phyloP scores from a whole-genome alignment of 106 monocot species.

The Platanthera guangdongensis region DNA sequence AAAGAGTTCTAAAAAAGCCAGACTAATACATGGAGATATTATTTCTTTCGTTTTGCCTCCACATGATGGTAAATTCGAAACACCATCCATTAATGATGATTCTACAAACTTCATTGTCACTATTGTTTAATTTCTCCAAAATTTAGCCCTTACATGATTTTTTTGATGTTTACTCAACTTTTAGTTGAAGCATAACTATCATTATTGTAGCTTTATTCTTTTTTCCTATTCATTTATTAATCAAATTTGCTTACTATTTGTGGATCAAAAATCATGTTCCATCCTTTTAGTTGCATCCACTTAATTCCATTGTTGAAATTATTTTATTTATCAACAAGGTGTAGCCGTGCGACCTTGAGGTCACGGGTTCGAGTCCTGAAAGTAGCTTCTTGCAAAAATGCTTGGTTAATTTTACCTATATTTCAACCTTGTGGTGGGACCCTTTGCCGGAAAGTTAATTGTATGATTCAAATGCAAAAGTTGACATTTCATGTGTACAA shows the following conservation, averaged over 20 bases:
- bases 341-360: too few species aligned
- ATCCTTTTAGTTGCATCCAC: neutral
- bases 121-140: neutral
- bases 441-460: neutral
- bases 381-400: too few species aligned
- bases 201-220: neutral
- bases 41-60: constrained; percentile 68
- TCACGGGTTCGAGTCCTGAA: too few species aligned
- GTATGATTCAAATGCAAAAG: neutral
- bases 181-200: neutral
- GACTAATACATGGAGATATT: constrained; percentile 84
- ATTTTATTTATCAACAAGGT: neutral
- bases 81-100: neutral
- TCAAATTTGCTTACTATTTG: neutral
- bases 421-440: too few species aligned
- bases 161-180: neutral
- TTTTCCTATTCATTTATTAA: neutral
- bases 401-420: too few species aligned
- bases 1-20: constrained; percentile 44
- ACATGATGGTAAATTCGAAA: constrained; percentile 46
- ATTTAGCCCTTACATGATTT: neutral
- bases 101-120: neutral
- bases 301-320: neutral
- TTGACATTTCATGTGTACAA: neutral
- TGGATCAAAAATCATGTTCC: neutral